Percentiles rank a stretch among this genome's conserved stretches.
These are phyloP conservation scores for Cyberlindnera veronae DNA, from an alignment of 805 yeast species.

Conservation along the genomic window DNA sequence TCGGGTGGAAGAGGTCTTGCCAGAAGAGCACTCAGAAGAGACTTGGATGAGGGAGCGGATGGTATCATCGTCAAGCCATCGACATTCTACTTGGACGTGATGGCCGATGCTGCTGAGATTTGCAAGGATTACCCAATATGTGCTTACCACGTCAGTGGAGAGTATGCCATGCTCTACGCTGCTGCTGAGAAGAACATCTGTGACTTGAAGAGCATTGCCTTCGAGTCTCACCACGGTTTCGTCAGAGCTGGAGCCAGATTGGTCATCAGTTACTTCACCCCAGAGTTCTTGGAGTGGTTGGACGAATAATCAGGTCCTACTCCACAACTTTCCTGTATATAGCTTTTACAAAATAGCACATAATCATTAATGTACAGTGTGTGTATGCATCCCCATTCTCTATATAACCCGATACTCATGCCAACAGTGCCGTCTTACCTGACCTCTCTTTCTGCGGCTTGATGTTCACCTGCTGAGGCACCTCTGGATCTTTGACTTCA, in stretches of 20 bases:
- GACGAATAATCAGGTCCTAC: slow-evolving; percentile 29
- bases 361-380: background rate
- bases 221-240: slow-evolving; percentile 87
- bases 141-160: slow-evolving; percentile 96
- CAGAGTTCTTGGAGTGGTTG: slow-evolving; percentile 94
- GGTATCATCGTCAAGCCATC: slow-evolving; percentile 95
- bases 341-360: background rate
- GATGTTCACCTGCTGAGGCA: background rate
- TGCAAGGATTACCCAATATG: slow-evolving; percentile 86
- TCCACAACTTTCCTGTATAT: background rate
- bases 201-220: slow-evolving; percentile 73
- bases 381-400: background rate
- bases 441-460: slow-evolving; percentile 19
- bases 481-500: slow-evolving; percentile 16
- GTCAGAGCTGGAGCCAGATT: slow-evolving; percentile 94
- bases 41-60: slow-evolving; percentile 89
- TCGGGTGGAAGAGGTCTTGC: slow-evolving; percentile 92
- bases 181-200: slow-evolving; percentile 95
- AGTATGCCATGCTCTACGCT: slow-evolving; percentile 96
- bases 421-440: slow-evolving; percentile 19
- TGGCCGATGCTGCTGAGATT: slow-evolving; percentile 80
- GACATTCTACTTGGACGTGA: slow-evolving; percentile 88
- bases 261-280: slow-evolving; percentile 89
- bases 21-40: slow-evolving; percentile 83
- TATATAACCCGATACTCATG: slow-evolving; percentile 6